Evolutionary conservation across 352 stramenopile genomes (phyloP), one percentile per base, ranked within the genome.

Genomic region (Phytophthora citricola): DNA sequence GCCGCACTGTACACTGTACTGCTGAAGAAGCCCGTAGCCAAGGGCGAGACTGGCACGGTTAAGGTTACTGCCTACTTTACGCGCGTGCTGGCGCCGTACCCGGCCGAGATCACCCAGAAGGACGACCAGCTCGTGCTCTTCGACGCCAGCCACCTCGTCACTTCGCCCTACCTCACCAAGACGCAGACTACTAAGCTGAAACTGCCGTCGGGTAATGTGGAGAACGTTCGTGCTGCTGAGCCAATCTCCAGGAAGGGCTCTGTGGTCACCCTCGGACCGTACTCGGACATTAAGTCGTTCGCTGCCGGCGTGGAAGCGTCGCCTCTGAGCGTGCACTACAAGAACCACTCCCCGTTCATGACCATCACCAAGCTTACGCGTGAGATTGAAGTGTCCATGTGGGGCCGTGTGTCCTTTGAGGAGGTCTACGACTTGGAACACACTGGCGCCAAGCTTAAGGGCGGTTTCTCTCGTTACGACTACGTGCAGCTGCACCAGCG

Each of bases 351-450:
- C 43, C 90, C 90, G 27, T 97, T 97, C 69, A 58, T 94, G 59
- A 97, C 89, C 11, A 79, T 95, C 14, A 93, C 84, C 22, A 90
- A 85, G 49, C 76, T 96, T 20, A 83, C 88, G 17, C 90, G 89
- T 57, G 90, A 96, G 66, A 81, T 97, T 55, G 89, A 97, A 82
- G 85, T 97, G 55, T 95, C 87, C 34, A 93, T 95, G 85, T 97
- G 90, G 90, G 90, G 90, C 26, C 85, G 86, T 61, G 87, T 97
- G 55, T 90, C 87, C 3, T 78, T 95, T 24, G 90, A 97, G 59
- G 90, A 97, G 53, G 87, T 96, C 34, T 94, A 94, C 65, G 89
- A 96, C 66, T 49, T 96, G 66, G 71, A 87, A 46, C 86, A 97
- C 81, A 93, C 89, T 38, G 90, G 90, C 34, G 90, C 90, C 32